Evolutionary conservation across 2,329 filamentous ascomycete genomes (phyloP).

Genomic region (Cucurbitaria berberidis): DNA sequence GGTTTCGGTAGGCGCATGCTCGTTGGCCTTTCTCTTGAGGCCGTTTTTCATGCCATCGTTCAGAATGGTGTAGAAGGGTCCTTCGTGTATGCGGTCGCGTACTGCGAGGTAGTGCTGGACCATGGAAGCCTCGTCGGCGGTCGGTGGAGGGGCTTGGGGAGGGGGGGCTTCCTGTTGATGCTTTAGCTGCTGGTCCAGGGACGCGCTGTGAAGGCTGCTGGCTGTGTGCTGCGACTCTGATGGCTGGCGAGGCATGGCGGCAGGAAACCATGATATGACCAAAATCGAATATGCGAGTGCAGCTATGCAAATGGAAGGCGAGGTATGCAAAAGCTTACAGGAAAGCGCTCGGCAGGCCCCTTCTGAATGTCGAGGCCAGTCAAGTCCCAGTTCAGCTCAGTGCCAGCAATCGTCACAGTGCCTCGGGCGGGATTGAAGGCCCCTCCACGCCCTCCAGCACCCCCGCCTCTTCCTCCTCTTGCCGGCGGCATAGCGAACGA

Average conservation of each 20-base stretch:
- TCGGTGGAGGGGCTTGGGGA: constrained; percentile 49
- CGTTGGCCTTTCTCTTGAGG: constrained; percentile 45
- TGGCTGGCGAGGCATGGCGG: constrained; percentile 7
- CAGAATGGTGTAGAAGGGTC: constrained; percentile 64
- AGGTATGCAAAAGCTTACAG: constrained; percentile 35
- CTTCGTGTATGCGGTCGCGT: constrained; percentile 63
- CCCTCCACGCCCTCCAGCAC: constrained; percentile 38
- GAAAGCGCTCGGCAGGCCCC: constrained; percentile 51
- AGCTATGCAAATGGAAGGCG: not conserved
- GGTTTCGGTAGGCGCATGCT: constrained; percentile 47
- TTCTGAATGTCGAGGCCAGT: constrained; percentile 49
- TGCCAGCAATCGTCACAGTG: constrained; percentile 51
- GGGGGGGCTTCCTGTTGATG: constrained; percentile 39
- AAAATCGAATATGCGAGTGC: not conserved
- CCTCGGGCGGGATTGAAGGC: constrained; percentile 38
- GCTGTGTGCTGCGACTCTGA: constrained; percentile 2
- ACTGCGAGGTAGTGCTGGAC: constrained; percentile 59
- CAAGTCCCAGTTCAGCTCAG: constrained; percentile 52
- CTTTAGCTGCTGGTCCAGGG: constrained; percentile 25
- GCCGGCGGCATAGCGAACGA: constrained; percentile 29
- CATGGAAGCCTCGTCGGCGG: constrained; percentile 53
- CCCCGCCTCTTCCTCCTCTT: constrained; percentile 43
- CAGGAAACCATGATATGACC: constrained; percentile 12
- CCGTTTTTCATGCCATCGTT: constrained; percentile 55
- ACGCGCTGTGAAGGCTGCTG: constrained; percentile 2